phyloP scores from a whole-genome alignment of 805 yeast genomes.

The Candida coquimbonensis region DNA sequence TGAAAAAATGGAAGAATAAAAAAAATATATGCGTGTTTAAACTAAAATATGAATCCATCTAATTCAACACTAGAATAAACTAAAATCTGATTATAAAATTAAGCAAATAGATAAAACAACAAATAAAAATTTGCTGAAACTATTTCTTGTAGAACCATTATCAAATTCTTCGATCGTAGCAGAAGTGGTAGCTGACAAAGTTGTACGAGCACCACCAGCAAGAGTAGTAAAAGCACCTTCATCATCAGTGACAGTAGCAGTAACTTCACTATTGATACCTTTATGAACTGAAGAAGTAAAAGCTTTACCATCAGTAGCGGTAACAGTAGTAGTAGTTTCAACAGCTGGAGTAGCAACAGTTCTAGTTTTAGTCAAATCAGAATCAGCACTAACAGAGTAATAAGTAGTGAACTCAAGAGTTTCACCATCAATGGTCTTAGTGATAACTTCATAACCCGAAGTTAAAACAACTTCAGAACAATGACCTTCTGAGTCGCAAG shows the following conservation, averaged over 20 bases:
- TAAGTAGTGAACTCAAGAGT: neutral
- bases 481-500: neutral
- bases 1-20: too few species aligned
- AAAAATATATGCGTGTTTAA: too few species aligned
- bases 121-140: too few species aligned
- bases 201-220: neutral
- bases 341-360: neutral
- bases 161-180: neutral
- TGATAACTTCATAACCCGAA: conserved; percentile 2
- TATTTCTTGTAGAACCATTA: too few species aligned
- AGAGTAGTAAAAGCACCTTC: neutral
- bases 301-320: too few species aligned
- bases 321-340: neutral
- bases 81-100: too few species aligned
- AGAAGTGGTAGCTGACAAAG: neutral
- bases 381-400: too few species aligned
- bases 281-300: neutral
- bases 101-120: too few species aligned
- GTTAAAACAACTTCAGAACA: conserved; percentile 1
- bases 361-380: neutral
- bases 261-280: neutral
- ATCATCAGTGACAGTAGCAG: neutral
- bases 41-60: too few species aligned
- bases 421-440: conserved; percentile 2
- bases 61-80: too few species aligned